Evolutionary conservation across 1,284 basidiomycete genomes (phyloP).

Genomic region (Porodaedalea pini): DNA sequence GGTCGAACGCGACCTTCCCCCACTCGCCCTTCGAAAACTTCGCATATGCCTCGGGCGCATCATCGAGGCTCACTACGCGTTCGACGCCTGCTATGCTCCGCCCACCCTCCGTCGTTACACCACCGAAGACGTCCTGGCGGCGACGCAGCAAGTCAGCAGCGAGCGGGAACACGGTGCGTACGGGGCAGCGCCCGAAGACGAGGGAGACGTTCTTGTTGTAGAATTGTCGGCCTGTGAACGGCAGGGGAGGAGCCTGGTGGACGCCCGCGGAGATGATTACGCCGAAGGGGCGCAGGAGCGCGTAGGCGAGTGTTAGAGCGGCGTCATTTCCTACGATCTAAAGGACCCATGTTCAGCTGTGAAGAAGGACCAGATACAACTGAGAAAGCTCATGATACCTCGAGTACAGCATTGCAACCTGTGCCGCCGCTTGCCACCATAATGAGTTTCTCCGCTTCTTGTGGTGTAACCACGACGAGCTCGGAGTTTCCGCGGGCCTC

Average conservation of each 20-base stretch:
- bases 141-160: constrained; percentile 70
- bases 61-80: constrained; percentile 51
- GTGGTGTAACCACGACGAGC: constrained; percentile 48
- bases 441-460: constrained; percentile 48
- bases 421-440: constrained; percentile 48
- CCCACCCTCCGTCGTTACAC: background rate
- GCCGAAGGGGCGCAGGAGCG: constrained; percentile 78
- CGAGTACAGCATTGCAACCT: constrained; percentile 64
- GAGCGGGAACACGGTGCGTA: constrained; percentile 71
- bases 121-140: constrained; percentile 62
- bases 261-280: constrained; percentile 79
- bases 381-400: constrained; percentile 37
- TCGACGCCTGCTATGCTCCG: constrained; percentile 55
- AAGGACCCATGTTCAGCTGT: constrained; percentile 11
- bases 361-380: no score
- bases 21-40: constrained; percentile 66
- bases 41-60: constrained; percentile 55
- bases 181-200: constrained; percentile 86
- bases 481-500: constrained; percentile 43
- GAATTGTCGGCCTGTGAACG: constrained; percentile 58
- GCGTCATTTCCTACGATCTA: constrained; percentile 78
- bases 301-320: constrained; percentile 71
- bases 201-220: constrained; percentile 83
- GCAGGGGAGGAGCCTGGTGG: constrained; percentile 52
- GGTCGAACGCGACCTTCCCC: constrained; percentile 73